Evolutionary conservation across 2,329 filamentous ascomycete genomes (phyloP).

Genomic region (Colletotrichum sp.): DNA sequence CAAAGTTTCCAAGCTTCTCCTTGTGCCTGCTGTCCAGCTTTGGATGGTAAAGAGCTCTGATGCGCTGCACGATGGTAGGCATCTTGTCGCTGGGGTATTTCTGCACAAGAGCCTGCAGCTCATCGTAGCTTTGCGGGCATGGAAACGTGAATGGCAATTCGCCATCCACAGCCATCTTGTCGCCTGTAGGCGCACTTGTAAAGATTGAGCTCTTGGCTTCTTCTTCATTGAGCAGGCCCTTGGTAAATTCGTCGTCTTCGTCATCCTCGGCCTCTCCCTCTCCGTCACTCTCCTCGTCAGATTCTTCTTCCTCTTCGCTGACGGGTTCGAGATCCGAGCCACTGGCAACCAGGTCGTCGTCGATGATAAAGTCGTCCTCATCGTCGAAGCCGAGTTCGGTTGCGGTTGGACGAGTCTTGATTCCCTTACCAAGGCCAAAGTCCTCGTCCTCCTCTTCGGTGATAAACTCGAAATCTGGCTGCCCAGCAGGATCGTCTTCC

Average conservation of each 20-base stretch:
- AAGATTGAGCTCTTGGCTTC: constrained; percentile 61
- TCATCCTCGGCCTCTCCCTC: constrained; percentile 37
- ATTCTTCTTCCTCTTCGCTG: constrained; percentile 58
- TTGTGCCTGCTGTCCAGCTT: constrained; percentile 88
- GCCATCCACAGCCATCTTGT: constrained; percentile 48
- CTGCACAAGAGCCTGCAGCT: constrained; percentile 72
- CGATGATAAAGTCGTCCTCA: constrained; percentile 91
- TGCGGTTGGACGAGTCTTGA: constrained; percentile 59
- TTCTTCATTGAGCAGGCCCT: constrained; percentile 66
- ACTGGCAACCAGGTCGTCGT: constrained; percentile 86
- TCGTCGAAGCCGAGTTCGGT: constrained; percentile 80
- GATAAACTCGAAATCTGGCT: constrained; percentile 34
- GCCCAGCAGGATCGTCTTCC: constrained; percentile 33
- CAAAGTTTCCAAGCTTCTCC: constrained; percentile 74
- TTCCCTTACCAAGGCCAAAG: constrained; percentile 65
- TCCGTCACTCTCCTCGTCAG: constrained; percentile 44
- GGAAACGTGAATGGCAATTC: constrained; percentile 80
- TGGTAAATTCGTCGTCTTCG: constrained; percentile 70
- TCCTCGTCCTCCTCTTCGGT: constrained; percentile 53
- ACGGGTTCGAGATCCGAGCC: constrained; percentile 72
- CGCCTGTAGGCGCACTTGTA: constrained; percentile 22
- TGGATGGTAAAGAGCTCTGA: constrained; percentile 90
- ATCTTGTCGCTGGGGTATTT: constrained; percentile 68
- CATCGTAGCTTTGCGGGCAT: constrained; percentile 79
- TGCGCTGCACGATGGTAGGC: constrained; percentile 83